Evolutionary conservation across 1,284 basidiomycete genomes (phyloP), one percentile per base, ranked within the genome.

Genomic region (Irpex lacteus): DNA sequence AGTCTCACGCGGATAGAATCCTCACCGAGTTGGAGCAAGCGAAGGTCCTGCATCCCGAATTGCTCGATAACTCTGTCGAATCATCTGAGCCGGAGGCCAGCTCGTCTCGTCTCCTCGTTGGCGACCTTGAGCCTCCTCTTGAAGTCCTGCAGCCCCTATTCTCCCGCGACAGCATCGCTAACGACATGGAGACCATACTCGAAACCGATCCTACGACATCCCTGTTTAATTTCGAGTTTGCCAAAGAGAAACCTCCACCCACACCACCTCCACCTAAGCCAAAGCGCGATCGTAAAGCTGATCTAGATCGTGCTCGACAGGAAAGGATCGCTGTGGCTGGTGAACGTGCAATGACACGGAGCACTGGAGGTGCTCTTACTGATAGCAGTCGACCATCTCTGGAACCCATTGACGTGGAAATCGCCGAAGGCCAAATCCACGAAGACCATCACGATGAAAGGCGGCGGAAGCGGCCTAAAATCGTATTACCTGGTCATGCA

Each of bases 111-210:
- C 1, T 63, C 36, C 2, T 73, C 82, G 9, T 87, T 2, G 90
- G 90, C 15, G 86, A 94, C 70, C 81, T 95, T 18, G 94, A 95
- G 73, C 87, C 91, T 0, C 81, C 88, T 1, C 67, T 88, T 1
- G 75, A 81, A 1, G 70, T 84, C 3, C 77, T 92, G 1, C 77
- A 83, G 11, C 78, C 90, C 9, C 80, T 92, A 9, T 67, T 81
- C 13, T 85, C 85, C 7, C 70, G 74, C 26, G 81, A 84, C 26
- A 71, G 74, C 26, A 82, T 93, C 59, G 76, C 82, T 62, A 78
- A 83, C 11, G 80, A 82, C 21, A 74, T 83, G 8, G 80, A 82
- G 36, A 73, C 91, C 65, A 68, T 88, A 54, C 72, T 91, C 4
- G 77, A 82, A 47, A 76, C 81, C 0, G 83, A 88, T 47, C 85